A percentile compares a stretch with the other conserved stretches of the same genome.
phyloP scores from a whole-genome alignment of 345 rosid genomes.

The Murraya koenigii region DNA sequence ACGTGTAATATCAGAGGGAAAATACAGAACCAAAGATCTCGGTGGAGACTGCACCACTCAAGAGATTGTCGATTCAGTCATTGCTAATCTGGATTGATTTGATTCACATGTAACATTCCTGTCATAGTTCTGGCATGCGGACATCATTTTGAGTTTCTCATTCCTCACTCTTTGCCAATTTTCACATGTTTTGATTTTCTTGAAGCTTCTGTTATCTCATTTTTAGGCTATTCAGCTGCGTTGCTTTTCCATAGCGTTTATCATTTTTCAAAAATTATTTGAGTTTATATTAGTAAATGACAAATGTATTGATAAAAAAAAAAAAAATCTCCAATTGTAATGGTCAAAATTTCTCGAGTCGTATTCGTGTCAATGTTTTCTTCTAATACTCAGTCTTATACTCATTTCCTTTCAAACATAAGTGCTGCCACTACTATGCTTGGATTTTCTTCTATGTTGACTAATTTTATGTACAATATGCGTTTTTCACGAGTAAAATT shows the following conservation, averaged over 20 bases:
- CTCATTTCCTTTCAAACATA: too few relatives aligned
- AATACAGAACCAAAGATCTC: constrained; percentile 72
- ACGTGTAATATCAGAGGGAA: constrained; percentile 59
- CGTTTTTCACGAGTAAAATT: too few relatives aligned
- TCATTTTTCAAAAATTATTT: neutral
- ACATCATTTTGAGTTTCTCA: neutral
- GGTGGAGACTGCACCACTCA: constrained; percentile 80
- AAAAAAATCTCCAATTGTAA: neutral
- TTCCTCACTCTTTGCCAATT: neutral
- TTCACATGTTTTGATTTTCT: neutral
- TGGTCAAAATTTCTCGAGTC: too few relatives aligned
- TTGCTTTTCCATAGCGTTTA: neutral
- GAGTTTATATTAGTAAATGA: neutral
- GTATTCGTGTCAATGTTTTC: too few relatives aligned
- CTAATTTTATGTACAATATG: too few relatives aligned
- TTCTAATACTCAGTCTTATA: too few relatives aligned
- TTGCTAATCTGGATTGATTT: constrained; percentile 51
- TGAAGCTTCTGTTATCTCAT: neutral
- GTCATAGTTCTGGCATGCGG: neutral
- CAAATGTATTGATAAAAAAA: neutral
- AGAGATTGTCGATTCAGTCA: constrained; percentile 81
- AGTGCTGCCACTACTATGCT: too few relatives aligned
- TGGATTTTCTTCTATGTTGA: too few relatives aligned
- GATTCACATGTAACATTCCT: constrained; percentile 12
- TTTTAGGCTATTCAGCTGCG: neutral